These are phyloP conservation scores for Monosporascus cannonballus DNA, from an alignment of 2,329 filamentous ascomycete genomes.

Conservation along the genomic window DNA sequence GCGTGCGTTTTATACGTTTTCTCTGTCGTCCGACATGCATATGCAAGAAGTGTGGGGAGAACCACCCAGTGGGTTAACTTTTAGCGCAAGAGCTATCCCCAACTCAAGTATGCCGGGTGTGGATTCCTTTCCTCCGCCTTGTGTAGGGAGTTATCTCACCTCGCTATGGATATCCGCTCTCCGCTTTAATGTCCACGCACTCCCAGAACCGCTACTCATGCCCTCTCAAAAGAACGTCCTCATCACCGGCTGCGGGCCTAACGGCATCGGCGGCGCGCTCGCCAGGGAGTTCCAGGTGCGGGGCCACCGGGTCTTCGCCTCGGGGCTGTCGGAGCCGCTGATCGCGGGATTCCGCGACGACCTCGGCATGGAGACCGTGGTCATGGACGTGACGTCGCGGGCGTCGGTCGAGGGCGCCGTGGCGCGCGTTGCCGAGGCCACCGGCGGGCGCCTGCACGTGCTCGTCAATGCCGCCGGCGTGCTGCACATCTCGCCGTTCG, in stretches of 20 bases:
- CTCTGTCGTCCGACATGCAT: too few species aligned
- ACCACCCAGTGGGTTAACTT: too few species aligned
- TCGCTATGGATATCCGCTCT: too few species aligned
- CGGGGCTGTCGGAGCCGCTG: constrained; percentile 15
- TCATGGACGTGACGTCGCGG: constrained; percentile 19
- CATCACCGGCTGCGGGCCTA: constrained; percentile 21
- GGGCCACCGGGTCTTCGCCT: constrained; percentile 24
- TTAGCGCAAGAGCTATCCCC: too few species aligned
- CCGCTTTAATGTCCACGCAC: too few species aligned
- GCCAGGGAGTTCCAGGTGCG: constrained; percentile 22
- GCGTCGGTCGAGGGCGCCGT: constrained; percentile 12
- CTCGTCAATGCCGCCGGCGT: constrained; percentile 20
- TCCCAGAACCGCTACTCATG: too few species aligned
- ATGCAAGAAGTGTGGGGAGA: too few species aligned
- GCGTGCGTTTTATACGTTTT: too few species aligned
- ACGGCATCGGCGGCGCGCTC: constrained; percentile 20
- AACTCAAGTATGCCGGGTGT: too few species aligned
- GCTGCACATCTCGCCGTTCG: constrained; percentile 13
- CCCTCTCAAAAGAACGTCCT: constrained; percentile 17
- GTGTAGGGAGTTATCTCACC: too few species aligned
- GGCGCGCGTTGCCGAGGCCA: constrained; percentile 7
- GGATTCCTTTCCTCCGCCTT: too few species aligned
- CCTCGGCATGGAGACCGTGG: constrained; percentile 15
- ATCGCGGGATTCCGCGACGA: constrained; percentile 10
- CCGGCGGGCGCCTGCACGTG: constrained; percentile 17